Conservation (phyloP, 2,329 filamentous ascomycete species). For the Fusarium luffae region DNA sequence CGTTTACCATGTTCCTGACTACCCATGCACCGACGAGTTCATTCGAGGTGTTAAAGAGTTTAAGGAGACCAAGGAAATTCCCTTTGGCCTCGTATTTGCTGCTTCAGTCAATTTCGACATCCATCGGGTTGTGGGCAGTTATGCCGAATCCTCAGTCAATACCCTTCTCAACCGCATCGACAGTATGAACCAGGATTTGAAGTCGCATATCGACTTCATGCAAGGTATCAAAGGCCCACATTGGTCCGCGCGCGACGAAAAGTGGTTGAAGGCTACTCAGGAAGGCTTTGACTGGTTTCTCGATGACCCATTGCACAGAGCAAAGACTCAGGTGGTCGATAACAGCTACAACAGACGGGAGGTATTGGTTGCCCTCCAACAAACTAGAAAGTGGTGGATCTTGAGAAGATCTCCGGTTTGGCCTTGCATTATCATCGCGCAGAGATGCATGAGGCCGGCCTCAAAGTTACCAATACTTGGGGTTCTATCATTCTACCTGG, state of each 20-base stretch:
- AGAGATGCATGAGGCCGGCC: background rate
- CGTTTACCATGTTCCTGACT: conserved; percentile 21
- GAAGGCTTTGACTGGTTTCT: background rate
- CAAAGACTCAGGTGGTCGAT: background rate
- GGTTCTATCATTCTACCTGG: background rate
- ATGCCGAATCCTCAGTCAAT: too few relatives aligned
- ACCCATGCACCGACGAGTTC: conserved; percentile 53
- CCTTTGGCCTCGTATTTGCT: conserved; percentile 54
- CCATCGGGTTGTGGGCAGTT: conserved; percentile 45
- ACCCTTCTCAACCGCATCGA: background rate
- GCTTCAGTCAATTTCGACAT: conserved; percentile 57
- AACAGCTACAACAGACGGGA: background rate
- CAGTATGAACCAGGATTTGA: background rate
- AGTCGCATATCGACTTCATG: background rate
- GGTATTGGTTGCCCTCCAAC: background rate
- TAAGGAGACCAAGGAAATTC: conserved; percentile 44
- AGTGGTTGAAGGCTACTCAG: background rate
- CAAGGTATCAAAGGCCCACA: background rate
- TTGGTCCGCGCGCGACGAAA: background rate
- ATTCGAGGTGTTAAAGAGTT: conserved; percentile 50
- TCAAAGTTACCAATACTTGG: background rate
- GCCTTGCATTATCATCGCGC: background rate
- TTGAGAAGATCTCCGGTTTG: background rate
- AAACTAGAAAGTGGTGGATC: background rate
- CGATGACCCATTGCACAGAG: background rate